Evolutionary conservation across 139 green algal species (phyloP), one percentile per base, ranked within the genome.

Genomic region (Coelastrella sp.): DNA sequence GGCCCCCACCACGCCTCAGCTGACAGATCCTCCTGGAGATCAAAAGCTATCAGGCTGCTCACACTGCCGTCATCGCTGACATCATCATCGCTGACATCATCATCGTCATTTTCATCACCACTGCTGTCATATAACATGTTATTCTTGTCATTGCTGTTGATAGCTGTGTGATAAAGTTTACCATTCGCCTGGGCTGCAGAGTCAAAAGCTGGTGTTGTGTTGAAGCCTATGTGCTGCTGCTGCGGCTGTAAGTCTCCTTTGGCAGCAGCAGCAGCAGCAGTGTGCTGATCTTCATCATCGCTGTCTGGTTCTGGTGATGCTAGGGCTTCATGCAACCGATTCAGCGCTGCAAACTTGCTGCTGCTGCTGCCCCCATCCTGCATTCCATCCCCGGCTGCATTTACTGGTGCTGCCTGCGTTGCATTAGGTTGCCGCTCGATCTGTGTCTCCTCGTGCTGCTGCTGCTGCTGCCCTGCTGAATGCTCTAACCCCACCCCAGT

Each of bases 1-100:
- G 76, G 73, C 59, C 73, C 83, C 79, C 88, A 92, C 91, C 91
- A 94, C 58, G 80, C 73, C 57, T 95, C 93, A 8, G 73, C 91
- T 23, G 84, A 90, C 58, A 88, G 14, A 22, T 95, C 91, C 59
- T 93, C 93, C 3, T 47, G 17, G 5, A 91, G 73, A n/a, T 90
- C 87, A 65, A 58, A 77, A 81, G 54, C 84, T 74, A 32, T 20
- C 10, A 66, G 59, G 73, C 85, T 90, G 64, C 87, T 91, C 19
- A 58, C 65, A 77, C 87, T 91, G 47, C 59, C 76, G 3, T 80
- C 77, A 73, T 61, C 80, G 17, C 32, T 60, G 54, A 64, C 77
- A n/a, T n/a, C n/a, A n/a, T n/a, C n/a, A n/a, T n/a, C n/a, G n/a
- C n/a, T n/a, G n/a, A n/a, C n/a, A 60, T 68, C 87, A 86, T 73